phyloP scores from a whole-genome alignment of 768 basidiomycete species.

The Dentipellis fragilis region DNA sequence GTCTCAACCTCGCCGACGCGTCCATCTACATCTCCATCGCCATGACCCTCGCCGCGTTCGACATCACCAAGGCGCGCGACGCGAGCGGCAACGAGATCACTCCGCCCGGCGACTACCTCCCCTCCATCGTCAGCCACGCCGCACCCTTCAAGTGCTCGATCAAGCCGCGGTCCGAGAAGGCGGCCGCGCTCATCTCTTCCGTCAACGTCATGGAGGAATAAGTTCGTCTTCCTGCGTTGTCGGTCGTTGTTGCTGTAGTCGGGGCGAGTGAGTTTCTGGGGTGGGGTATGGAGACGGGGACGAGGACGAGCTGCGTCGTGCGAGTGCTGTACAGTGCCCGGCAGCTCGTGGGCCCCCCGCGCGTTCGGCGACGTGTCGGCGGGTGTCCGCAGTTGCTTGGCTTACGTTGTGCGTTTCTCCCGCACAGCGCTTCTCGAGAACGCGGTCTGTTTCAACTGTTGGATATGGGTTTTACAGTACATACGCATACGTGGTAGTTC shows the following conservation, averaged over 20 bases:
- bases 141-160: slow-evolving; percentile 18
- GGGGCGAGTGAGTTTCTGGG: too few relatives aligned
- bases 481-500: not conserved
- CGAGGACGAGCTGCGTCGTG: too few relatives aligned
- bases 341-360: too few relatives aligned
- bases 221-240: too few relatives aligned
- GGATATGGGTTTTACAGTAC: not conserved
- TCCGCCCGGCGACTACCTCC: not conserved
- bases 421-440: not conserved
- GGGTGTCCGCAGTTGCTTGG: too few relatives aligned
- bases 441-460: not conserved
- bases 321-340: too few relatives aligned
- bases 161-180: slow-evolving; percentile 20
- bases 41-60: not conserved
- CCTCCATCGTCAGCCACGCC: slow-evolving; percentile 16
- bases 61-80: not conserved
- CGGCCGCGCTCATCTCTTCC: slow-evolving; percentile 15
- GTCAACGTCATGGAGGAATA: not conserved
- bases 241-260: too few relatives aligned
- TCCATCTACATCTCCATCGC: not conserved
- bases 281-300: too few relatives aligned
- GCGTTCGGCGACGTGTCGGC: too few relatives aligned
- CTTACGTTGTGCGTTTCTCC: too few relatives aligned
- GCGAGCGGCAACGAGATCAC: not conserved
- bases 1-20: not conserved